A percentile compares a stretch with the other conserved stretches of the same genome.
These are phyloP conservation scores for Perilla frutescens DNA, from an alignment of 257 asterid species.

Conservation along the genomic window DNA sequence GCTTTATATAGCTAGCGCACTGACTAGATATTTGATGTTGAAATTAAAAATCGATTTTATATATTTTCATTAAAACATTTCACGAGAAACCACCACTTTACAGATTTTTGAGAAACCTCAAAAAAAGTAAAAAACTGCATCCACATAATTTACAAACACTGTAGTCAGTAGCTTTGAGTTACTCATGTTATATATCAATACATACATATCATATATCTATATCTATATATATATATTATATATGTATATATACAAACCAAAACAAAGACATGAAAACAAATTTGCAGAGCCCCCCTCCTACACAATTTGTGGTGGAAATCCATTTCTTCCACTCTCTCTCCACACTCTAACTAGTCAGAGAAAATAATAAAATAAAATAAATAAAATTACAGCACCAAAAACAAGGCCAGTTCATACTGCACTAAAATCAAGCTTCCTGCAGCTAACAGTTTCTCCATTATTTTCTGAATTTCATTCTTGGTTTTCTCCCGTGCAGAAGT, in stretches of 20 bases:
- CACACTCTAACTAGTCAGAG: not conserved
- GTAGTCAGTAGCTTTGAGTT: not conserved
- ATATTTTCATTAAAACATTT: not conserved
- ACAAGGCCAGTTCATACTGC: not conserved
- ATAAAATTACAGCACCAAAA: not conserved
- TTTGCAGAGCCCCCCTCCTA: slow-evolving; percentile 10
- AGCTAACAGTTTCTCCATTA: not conserved
- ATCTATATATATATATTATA: not conserved
- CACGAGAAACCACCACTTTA: slow-evolving; percentile 1
- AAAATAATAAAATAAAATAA: not conserved
- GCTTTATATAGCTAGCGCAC: no score
- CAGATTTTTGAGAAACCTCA: not conserved
- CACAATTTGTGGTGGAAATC: slow-evolving; percentile 34
- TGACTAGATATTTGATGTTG: not conserved
- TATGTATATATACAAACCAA: not conserved
- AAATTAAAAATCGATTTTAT: no score
- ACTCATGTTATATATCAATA: no score
- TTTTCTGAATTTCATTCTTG: not conserved
- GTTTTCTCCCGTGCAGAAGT: no score
- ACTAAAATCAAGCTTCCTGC: not conserved
- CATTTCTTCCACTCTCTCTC: slow-evolving; percentile 27
- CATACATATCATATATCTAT: not conserved
- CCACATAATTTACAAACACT: slow-evolving; percentile 15
- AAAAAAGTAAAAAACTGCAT: not conserved
- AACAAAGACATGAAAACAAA: slow-evolving; percentile 23